These are phyloP conservation scores for Musa beccarii DNA, from an alignment of 176 grass and related monocot genomes.

Conservation along the genomic window DNA sequence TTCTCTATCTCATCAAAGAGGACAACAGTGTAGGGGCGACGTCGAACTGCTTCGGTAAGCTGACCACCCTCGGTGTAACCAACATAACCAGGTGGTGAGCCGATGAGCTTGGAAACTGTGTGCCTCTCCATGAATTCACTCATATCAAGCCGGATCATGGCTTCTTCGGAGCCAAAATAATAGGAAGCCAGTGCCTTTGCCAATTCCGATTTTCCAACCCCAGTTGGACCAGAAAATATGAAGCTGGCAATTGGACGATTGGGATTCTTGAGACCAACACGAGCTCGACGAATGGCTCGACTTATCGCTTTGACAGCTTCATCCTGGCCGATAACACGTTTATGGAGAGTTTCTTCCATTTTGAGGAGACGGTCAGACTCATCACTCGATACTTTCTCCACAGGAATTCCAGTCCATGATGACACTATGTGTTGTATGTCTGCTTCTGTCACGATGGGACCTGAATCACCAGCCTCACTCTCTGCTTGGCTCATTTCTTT, in stretches of 20 bases:
- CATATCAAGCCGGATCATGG: slow-evolving; percentile 97
- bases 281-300: slow-evolving; percentile 80
- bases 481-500: slow-evolving; percentile 92
- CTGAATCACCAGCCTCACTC: slow-evolving; percentile 64
- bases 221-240: slow-evolving; percentile 96
- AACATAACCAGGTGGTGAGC: slow-evolving; percentile 93
- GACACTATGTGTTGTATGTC: slow-evolving; percentile 94
- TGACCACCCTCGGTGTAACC: slow-evolving; percentile 93
- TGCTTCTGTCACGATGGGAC: slow-evolving; percentile 75
- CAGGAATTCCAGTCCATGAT: slow-evolving; percentile 70
- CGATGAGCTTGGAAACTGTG: slow-evolving; percentile 88
- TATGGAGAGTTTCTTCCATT: slow-evolving; percentile 95
- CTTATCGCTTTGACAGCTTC: slow-evolving; percentile 95
- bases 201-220: slow-evolving; percentile 93
- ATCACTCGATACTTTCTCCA: slow-evolving; percentile 86
- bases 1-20: slow-evolving; percentile 99
- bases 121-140: slow-evolving; percentile 99
- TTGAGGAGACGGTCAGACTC: slow-evolving; percentile 93
- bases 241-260: slow-evolving; percentile 95
- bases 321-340: slow-evolving; percentile 84
- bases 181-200: slow-evolving; percentile 78
- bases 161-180: slow-evolving; percentile 91
- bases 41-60: slow-evolving; percentile 83
- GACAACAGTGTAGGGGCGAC: slow-evolving; percentile 78
- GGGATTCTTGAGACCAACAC: slow-evolving; percentile 88